A percentile compares a stretch with the other conserved stretches of the same genome.
Evolutionary conservation across 2,329 filamentous ascomycete genomes (phyloP).

Genomic region (Cladophialophora psammophila): DNA sequence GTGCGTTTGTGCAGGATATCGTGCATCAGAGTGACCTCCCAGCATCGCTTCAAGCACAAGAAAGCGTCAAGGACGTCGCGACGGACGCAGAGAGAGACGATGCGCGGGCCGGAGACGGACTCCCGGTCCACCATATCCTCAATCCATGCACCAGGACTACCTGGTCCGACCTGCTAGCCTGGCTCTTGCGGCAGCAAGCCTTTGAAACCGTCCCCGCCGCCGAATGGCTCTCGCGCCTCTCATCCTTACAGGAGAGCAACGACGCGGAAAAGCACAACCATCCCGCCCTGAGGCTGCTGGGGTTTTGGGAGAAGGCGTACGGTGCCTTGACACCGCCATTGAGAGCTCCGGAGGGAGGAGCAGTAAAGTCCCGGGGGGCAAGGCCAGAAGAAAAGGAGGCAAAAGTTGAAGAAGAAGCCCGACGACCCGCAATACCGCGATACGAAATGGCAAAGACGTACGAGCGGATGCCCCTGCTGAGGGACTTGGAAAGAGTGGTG

Average conservation of each 20-base stretch:
- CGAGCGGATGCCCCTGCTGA: conserved; percentile 20
- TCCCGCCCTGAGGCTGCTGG: conserved; percentile 57
- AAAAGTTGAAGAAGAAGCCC: neutral
- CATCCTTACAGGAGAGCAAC: conserved; percentile 41
- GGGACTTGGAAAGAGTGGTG: conserved; percentile 8
- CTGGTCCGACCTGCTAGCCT: conserved; percentile 24
- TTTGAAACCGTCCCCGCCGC: conserved; percentile 51
- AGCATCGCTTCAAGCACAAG: neutral
- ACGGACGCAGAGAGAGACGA: neutral
- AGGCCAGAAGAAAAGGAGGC: too few species aligned
- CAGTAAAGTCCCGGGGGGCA: neutral
- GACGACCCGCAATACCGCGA: neutral
- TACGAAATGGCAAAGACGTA: conserved; percentile 28
- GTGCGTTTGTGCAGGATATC: conserved; percentile 44
- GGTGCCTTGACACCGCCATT: neutral
- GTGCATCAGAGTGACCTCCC: neutral
- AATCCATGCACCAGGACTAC: conserved; percentile 50
- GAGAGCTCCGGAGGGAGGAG: neutral
- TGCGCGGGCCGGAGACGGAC: neutral
- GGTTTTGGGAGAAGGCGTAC: conserved; percentile 59
- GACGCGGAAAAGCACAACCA: conserved; percentile 52
- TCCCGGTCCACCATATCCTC: conserved; percentile 57
- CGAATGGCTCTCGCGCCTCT: conserved; percentile 54
- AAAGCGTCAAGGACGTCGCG: neutral
- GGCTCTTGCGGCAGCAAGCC: conserved; percentile 19